phyloP scores from a whole-genome alignment of 2,329 filamentous ascomycete genomes.

The Dothideomycetes sp. region DNA sequence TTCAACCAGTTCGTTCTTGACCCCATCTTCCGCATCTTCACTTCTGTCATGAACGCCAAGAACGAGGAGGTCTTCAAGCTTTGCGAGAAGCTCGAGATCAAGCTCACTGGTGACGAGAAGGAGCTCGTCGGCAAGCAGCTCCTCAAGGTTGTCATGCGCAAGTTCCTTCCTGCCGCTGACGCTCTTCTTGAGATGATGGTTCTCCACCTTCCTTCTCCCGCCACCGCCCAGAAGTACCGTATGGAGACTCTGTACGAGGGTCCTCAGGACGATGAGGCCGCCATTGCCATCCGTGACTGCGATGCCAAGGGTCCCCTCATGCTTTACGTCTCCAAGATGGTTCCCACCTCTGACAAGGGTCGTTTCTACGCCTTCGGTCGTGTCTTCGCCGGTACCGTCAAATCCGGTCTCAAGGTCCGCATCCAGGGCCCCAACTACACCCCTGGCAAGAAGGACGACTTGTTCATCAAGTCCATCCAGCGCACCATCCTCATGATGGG shows the following conservation, averaged over 20 bases:
- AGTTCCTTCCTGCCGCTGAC: conserved; percentile 96
- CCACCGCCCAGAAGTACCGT: conserved; percentile 95
- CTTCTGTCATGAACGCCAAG: conserved; percentile 96
- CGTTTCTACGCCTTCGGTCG: conserved; percentile 99
- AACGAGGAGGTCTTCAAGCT: conserved; percentile 79
- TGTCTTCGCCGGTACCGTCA: conserved; percentile 98
- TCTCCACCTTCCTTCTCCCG: conserved; percentile 93
- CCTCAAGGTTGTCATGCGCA: conserved; percentile 96
- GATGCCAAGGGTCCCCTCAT: conserved; percentile 97
- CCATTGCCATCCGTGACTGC: conserved; percentile 96
- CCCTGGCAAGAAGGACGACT: conserved; percentile 96
- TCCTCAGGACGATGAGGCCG: conserved; percentile 82
- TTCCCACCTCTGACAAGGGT: conserved; percentile 98
- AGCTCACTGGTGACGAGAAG: conserved; percentile 77
- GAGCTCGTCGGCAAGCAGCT: conserved; percentile 96
- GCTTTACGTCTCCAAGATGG: conserved; percentile 99
- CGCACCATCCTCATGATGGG: conserved; percentile 99
- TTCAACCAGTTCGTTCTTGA: conserved; percentile 99
- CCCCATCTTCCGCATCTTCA: conserved; percentile 99
- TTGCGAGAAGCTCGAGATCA: conserved; percentile 88
- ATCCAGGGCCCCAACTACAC: conserved; percentile 99
- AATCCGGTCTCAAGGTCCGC: conserved; percentile 97
- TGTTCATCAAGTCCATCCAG: conserved; percentile 99
- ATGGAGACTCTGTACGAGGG: conserved; percentile 98
- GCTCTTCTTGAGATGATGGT: conserved; percentile 99